phyloP scores from a whole-genome alignment of 1,284 basidiomycete genomes.

The Mycosarcoma mackinlayi region DNA sequence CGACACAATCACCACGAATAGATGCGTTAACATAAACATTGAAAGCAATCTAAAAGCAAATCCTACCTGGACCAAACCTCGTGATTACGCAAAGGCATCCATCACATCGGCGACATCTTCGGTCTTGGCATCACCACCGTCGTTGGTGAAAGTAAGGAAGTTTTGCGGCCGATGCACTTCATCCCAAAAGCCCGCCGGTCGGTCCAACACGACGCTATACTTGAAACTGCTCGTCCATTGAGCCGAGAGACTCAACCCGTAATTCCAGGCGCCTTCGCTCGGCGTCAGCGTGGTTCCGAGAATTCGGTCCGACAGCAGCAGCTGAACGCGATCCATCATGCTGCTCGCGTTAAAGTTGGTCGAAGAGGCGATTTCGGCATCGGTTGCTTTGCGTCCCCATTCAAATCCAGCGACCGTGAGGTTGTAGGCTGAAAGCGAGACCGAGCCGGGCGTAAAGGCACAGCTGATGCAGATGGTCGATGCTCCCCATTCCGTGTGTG shows the following conservation, averaged over 20 bases:
- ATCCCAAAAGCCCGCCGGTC: slow-evolving; percentile 93
- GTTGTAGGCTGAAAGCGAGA: slow-evolving; percentile 91
- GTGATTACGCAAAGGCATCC: slow-evolving; percentile 63
- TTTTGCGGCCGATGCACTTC: slow-evolving; percentile 82
- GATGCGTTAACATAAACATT: too few relatives aligned
- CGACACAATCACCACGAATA: too few relatives aligned
- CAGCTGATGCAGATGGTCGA: slow-evolving; percentile 92
- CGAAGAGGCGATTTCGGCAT: slow-evolving; percentile 76
- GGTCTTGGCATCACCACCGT: slow-evolving; percentile 26
- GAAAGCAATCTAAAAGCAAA: too few relatives aligned
- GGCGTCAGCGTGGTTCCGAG: slow-evolving; percentile 66
- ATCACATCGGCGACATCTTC: slow-evolving; percentile 59
- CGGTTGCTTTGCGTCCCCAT: slow-evolving; percentile 90
- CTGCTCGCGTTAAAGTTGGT: slow-evolving; percentile 83
- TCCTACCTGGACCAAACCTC: too few relatives aligned
- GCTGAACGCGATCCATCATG: slow-evolving; percentile 96
- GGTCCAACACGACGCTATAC: slow-evolving; percentile 88
- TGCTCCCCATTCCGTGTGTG: slow-evolving; percentile 93
- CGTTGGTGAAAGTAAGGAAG: slow-evolving; percentile 65
- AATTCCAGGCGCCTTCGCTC: slow-evolving; percentile 59
- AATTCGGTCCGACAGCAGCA: slow-evolving; percentile 85
- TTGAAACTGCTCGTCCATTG: slow-evolving; percentile 85
- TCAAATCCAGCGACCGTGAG: slow-evolving; percentile 92
- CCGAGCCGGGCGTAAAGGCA: slow-evolving; percentile 97
- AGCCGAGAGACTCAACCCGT: slow-evolving; percentile 77